A percentile compares a stretch with the other conserved stretches of the same genome.
Conservation (phyloP, 352 stramenopile species). For the Phytophthora sojae region DNA sequence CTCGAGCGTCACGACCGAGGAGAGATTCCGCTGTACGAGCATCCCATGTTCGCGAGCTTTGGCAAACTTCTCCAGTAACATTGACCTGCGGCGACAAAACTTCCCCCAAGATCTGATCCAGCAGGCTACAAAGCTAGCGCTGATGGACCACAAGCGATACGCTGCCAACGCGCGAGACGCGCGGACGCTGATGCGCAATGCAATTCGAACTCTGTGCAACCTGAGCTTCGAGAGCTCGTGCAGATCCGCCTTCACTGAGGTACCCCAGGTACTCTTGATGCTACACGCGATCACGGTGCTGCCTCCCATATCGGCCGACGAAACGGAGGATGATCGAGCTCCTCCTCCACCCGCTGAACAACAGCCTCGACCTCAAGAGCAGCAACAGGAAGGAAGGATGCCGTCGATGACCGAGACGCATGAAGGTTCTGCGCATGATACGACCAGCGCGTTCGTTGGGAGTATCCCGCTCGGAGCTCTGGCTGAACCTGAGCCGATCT, state of each 20-base stretch:
- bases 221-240: slow-evolving; percentile 67
- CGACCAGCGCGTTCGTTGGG: background rate
- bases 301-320: slow-evolving; percentile 12
- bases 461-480: slow-evolving; percentile 8
- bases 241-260: slow-evolving; percentile 61
- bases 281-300: slow-evolving; percentile 50
- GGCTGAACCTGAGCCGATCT: slow-evolving; percentile 13
- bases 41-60: slow-evolving; percentile 66
- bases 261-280: slow-evolving; percentile 59
- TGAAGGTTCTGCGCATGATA: background rate
- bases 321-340: slow-evolving; percentile 2
- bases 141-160: slow-evolving; percentile 54
- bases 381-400: slow-evolving; percentile 7
- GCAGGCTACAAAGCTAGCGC: slow-evolving; percentile 52
- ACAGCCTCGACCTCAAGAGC: background rate
- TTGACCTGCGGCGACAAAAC: slow-evolving; percentile 56
- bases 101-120: slow-evolving; percentile 67
- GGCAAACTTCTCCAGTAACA: slow-evolving; percentile 76
- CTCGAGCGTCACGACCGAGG: slow-evolving; percentile 43
- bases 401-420: slow-evolving; percentile 17
- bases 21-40: slow-evolving; percentile 52
- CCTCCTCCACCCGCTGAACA: background rate
- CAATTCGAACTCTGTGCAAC: slow-evolving; percentile 65
- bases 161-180: slow-evolving; percentile 25
- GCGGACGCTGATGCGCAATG: slow-evolving; percentile 59